These are phyloP conservation scores for Avena insularis DNA, from an alignment of 176 grass and related monocot species.

Conservation along the genomic window DNA sequence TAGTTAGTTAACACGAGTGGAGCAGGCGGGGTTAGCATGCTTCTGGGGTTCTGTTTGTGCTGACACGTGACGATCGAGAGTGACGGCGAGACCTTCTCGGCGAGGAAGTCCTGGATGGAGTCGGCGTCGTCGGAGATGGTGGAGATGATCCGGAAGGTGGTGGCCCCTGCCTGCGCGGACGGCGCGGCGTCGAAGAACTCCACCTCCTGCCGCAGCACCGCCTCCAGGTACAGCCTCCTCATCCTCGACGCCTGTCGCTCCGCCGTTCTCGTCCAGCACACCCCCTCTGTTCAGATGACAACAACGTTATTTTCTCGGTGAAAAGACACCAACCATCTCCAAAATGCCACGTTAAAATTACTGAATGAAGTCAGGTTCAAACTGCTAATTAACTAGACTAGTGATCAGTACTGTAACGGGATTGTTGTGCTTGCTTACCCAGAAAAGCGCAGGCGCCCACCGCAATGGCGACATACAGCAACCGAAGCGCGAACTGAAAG, in stretches of 20 bases:
- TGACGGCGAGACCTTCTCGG: constrained; percentile 55
- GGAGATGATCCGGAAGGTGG: constrained; percentile 61
- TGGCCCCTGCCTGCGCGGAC: constrained; percentile 20
- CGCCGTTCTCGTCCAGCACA: constrained; percentile 57
- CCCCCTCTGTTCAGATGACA: constrained; percentile 34
- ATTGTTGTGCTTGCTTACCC: constrained; percentile 19
- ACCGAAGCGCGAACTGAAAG: constrained; percentile 57
- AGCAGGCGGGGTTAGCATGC: too few relatives aligned
- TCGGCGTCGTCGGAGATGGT: constrained; percentile 69
- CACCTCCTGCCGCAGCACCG: constrained; percentile 56
- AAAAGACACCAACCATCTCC: not conserved
- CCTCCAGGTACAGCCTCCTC: constrained; percentile 60
- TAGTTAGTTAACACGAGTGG: too few relatives aligned
- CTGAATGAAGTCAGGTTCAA: not conserved
- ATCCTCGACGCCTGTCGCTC: constrained; percentile 66
- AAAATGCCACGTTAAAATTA: not conserved
- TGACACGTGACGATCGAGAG: too few relatives aligned
- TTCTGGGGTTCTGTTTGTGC: too few relatives aligned
- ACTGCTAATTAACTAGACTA: too few relatives aligned
- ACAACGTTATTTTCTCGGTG: not conserved
- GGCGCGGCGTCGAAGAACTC: constrained; percentile 61
- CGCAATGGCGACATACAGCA: constrained; percentile 50
- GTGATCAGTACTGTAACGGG: too few relatives aligned
- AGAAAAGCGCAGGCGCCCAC: constrained; percentile 49
- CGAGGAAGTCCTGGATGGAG: constrained; percentile 61